A percentile compares a stretch with the other conserved stretches of the same genome.
Conservation (phyloP, 768 basidiomycete species). For the Dacryopinax primogenitus region DNA sequence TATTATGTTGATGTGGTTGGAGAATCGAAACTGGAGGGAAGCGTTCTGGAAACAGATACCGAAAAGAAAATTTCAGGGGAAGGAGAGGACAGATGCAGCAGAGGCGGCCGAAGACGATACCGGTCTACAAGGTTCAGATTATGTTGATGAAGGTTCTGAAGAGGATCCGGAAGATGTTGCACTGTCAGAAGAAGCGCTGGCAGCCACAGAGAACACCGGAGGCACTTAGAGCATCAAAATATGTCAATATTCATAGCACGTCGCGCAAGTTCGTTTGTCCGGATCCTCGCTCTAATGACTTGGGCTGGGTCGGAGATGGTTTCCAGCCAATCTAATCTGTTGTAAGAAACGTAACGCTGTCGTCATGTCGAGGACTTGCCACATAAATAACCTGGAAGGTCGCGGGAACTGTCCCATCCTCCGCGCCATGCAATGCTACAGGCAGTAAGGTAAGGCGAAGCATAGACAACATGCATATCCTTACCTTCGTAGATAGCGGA, state of each 20-base stretch:
- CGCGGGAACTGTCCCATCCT: constrained; percentile 76
- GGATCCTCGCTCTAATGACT: constrained; percentile 51
- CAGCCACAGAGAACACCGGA: too few species aligned
- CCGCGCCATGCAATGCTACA: constrained; percentile 69
- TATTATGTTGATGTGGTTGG: constrained; percentile 83
- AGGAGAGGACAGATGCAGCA: constrained; percentile 16
- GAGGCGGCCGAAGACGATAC: constrained; percentile 15
- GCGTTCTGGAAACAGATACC: constrained; percentile 86
- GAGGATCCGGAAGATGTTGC: constrained; percentile 16
- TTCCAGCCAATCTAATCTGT: constrained; percentile 66
- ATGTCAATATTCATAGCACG: constrained; percentile 30
- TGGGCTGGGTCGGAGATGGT: constrained; percentile 51
- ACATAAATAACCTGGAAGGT: constrained; percentile 95
- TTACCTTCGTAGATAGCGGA: constrained; percentile 86
- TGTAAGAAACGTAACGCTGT: not conserved
- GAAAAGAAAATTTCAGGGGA: constrained; percentile 61
- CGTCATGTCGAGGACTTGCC: constrained; percentile 34
- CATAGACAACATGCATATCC: constrained; percentile 8
- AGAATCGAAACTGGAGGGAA: constrained; percentile 69
- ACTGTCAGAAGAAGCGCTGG: too few species aligned
- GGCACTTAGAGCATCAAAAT: not conserved
- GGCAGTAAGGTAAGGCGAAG: not conserved
- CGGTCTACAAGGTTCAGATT: constrained; percentile 12
- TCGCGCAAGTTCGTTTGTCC: constrained; percentile 51
- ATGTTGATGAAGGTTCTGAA: not conserved